Evolutionary conservation across 495 filamentous ascomycete genomes (phyloP).

Genomic region (Neurospora tetrasperma): DNA sequence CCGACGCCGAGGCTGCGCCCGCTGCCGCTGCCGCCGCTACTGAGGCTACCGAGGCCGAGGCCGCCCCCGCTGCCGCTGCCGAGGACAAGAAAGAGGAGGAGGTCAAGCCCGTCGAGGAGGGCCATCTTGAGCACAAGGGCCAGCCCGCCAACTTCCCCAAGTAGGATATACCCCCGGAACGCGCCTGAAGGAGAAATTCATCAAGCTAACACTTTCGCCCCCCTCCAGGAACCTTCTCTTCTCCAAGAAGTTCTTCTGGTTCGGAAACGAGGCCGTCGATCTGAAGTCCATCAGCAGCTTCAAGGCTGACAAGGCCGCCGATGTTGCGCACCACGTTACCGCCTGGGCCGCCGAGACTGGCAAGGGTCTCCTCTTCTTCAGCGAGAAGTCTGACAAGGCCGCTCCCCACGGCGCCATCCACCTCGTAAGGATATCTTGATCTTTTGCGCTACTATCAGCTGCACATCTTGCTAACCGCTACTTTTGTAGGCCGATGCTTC

Average conservation of each 20-base stretch:
- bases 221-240: constrained; percentile 36
- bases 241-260: constrained; percentile 68
- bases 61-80: constrained; percentile 23
- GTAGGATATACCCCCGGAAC: constrained; percentile 44
- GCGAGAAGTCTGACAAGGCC: constrained; percentile 73
- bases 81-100: constrained; percentile 45
- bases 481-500: constrained; percentile 61
- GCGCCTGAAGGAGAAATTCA: background rate
- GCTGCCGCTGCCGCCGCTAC: constrained; percentile 38
- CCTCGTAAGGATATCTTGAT: constrained; percentile 46
- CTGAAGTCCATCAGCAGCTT: constrained; percentile 63
- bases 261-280: constrained; percentile 71
- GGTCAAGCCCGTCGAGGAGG: constrained; percentile 60
- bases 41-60: constrained; percentile 38
- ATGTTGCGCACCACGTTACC: constrained; percentile 64
- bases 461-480: constrained; percentile 10
- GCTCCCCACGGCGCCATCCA: constrained; percentile 74
- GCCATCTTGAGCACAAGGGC: constrained; percentile 75
- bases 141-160: constrained; percentile 71
- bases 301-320: constrained; percentile 72
- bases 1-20: constrained; percentile 27
- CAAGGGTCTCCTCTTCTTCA: constrained; percentile 88
- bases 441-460: background rate
- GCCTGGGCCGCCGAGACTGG: constrained; percentile 89
- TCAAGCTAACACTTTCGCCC: constrained; percentile 11